A percentile compares a stretch with the other conserved stretches of the same genome.
phyloP scores from a whole-genome alignment of 805 yeast species.

The Ogataea parapolymorpha region DNA sequence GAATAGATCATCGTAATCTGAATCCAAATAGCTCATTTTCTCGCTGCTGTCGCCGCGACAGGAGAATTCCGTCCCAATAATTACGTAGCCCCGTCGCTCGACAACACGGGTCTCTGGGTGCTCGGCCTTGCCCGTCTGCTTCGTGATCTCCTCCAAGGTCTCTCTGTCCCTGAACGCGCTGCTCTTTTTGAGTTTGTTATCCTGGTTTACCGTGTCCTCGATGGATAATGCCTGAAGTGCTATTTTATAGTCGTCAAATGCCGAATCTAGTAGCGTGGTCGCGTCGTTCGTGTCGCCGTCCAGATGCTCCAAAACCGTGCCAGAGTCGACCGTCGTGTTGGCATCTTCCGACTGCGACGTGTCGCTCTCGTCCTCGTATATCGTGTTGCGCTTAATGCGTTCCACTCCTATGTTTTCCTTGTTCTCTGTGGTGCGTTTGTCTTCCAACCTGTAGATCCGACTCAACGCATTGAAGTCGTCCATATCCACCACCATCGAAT shows the following conservation, averaged over 20 bases:
- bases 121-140: neutral
- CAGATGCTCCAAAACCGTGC: constrained; percentile 13
- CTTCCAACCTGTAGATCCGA: neutral
- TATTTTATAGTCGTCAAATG: constrained; percentile 25
- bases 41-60: constrained; percentile 6
- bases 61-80: constrained; percentile 14
- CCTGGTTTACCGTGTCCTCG: constrained; percentile 4
- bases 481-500: constrained; percentile 16
- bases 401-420: constrained; percentile 7
- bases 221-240: constrained; percentile 17
- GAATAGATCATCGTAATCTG: constrained; percentile 8
- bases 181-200: constrained; percentile 12
- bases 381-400: constrained; percentile 1
- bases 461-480: constrained; percentile 8
- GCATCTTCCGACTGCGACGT: constrained; percentile 7
- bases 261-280: constrained; percentile 18
- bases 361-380: constrained; percentile 4
- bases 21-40: constrained; percentile 7
- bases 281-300: constrained; percentile 19
- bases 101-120: neutral
- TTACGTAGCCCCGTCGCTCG: constrained; percentile 5
- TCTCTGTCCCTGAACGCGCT: constrained; percentile 13
- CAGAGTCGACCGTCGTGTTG: constrained; percentile 20
- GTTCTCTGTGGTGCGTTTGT: constrained; percentile 5
- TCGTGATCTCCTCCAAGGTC: constrained; percentile 11